phyloP scores from a whole-genome alignment of 176 grass and related monocot genomes.

The Cenchrus fungigraminus region DNA sequence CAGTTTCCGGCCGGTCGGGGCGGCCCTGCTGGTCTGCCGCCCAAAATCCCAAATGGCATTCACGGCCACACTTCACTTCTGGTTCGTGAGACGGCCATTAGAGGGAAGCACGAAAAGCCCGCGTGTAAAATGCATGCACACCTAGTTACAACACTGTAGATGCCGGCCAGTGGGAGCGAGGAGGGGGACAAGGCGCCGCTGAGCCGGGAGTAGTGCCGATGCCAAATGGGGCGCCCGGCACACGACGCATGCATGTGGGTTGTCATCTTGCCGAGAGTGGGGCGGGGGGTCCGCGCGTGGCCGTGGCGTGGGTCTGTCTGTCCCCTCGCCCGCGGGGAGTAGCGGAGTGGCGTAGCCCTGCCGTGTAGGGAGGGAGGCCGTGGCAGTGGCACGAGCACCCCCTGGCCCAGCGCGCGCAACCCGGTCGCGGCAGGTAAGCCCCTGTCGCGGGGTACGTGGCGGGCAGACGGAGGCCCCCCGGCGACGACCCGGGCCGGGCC shows the following conservation, averaged over 20 bases:
- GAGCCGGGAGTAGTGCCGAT: background rate
- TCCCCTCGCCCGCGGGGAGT: no score
- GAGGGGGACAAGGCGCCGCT: conserved; percentile 13
- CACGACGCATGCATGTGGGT: conserved; percentile 22
- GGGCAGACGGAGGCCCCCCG: background rate
- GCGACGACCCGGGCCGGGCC: background rate
- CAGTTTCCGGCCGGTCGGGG: background rate
- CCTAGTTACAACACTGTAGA: background rate
- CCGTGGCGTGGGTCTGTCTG: conserved; percentile 33
- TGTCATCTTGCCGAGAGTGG: background rate
- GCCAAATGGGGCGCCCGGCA: background rate
- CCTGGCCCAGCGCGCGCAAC: background rate
- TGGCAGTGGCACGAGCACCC: no score
- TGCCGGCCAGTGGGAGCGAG: background rate
- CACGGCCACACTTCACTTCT: background rate
- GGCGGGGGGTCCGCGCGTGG: conserved; percentile 21
- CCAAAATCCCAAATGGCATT: background rate
- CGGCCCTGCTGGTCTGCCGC: no score
- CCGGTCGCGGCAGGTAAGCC: conserved; percentile 11
- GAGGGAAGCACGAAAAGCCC: background rate
- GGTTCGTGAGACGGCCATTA: background rate
- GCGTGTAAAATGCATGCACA: background rate
- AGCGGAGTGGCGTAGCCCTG: no score
- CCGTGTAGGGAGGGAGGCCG: no score
- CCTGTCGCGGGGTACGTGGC: background rate